Evolutionary conservation across 192 early-diverging fungal species (phyloP).

Genomic region (Coemansia sp.): DNA sequence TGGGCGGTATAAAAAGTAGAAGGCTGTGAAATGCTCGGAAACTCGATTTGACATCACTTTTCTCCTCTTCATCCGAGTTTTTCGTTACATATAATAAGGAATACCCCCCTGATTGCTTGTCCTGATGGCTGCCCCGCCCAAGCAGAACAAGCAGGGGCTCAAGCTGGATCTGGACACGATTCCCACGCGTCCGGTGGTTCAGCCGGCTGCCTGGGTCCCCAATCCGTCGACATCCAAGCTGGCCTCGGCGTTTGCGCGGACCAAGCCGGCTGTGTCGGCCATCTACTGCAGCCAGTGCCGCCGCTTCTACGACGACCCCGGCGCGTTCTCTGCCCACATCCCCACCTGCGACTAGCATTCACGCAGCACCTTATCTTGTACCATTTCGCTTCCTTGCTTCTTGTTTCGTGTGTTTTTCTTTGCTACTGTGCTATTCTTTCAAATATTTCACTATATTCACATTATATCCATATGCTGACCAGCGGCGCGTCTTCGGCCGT

Average conservation of each 20-base stretch:
- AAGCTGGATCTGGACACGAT: not conserved
- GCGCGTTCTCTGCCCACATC: conserved; percentile 19
- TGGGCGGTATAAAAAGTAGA: too few relatives aligned
- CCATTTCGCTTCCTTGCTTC: not conserved
- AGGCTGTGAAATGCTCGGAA: too few relatives aligned
- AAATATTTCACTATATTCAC: too few relatives aligned
- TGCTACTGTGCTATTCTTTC: too few relatives aligned
- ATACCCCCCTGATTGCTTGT: too few relatives aligned
- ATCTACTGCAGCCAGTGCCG: conserved; percentile 47
- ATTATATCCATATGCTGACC: conserved; percentile 19
- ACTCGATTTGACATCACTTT: too few relatives aligned
- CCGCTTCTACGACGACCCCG: conserved; percentile 18
- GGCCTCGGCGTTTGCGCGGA: conserved; percentile 13
- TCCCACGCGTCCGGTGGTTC: not conserved
- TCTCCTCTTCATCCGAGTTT: too few relatives aligned
- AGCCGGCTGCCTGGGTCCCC: conserved; percentile 21
- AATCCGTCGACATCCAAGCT: conserved; percentile 36
- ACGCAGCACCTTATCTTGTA: too few relatives aligned
- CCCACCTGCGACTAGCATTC: conserved; percentile 7
- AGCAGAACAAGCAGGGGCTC: not conserved
- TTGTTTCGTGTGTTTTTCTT: too few relatives aligned
- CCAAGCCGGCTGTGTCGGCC: not conserved
- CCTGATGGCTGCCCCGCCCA: not conserved
- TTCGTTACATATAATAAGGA: too few relatives aligned
- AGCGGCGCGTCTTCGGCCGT: conserved; percentile 1